A percentile compares a stretch with the other conserved stretches of the same genome.
These are phyloP conservation scores for Capsicum chinense DNA, from an alignment of 257 asterid species.

Conservation along the genomic window DNA sequence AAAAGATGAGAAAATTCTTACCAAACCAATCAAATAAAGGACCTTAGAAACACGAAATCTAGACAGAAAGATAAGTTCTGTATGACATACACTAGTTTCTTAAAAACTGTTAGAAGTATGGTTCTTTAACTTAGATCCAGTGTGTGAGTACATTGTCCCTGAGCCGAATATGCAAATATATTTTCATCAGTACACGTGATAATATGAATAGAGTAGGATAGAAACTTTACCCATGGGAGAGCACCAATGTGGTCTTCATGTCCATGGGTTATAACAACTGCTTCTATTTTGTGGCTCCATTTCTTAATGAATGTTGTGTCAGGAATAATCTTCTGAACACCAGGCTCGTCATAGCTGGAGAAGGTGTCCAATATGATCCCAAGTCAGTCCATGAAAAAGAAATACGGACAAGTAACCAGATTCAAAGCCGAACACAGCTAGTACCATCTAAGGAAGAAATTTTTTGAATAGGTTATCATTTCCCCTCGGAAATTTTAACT, in stretches of 20 bases:
- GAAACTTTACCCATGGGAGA: constrained; percentile 98
- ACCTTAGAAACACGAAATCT: not conserved
- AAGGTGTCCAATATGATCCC: constrained; percentile 32
- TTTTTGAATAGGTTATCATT: not conserved
- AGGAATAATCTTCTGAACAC: constrained; percentile 98
- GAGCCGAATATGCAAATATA: constrained; percentile 20
- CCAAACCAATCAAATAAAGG: constrained; percentile 16
- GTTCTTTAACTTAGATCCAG: not conserved
- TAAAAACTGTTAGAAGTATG: constrained; percentile 15
- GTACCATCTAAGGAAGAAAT: constrained; percentile 10
- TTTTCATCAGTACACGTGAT: constrained; percentile 10
- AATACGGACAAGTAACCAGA: constrained; percentile 24
- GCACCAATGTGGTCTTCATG: constrained; percentile 99
- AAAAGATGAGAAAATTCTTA: not conserved
- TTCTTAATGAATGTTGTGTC: constrained; percentile 90
- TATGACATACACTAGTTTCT: constrained; percentile 17
- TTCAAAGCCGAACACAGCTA: not conserved
- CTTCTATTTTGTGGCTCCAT: constrained; percentile 99
- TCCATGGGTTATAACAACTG: constrained; percentile 97
- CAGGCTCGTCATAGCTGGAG: constrained; percentile 85
- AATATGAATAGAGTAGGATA: constrained; percentile 39
- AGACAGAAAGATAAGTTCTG: not conserved
- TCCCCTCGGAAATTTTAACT: not conserved
- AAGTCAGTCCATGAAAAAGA: not conserved
- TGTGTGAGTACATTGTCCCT: not conserved